These are phyloP conservation scores for Aspergillus sergii DNA, from an alignment of 2,329 filamentous ascomycete genomes.

Conservation along the genomic window DNA sequence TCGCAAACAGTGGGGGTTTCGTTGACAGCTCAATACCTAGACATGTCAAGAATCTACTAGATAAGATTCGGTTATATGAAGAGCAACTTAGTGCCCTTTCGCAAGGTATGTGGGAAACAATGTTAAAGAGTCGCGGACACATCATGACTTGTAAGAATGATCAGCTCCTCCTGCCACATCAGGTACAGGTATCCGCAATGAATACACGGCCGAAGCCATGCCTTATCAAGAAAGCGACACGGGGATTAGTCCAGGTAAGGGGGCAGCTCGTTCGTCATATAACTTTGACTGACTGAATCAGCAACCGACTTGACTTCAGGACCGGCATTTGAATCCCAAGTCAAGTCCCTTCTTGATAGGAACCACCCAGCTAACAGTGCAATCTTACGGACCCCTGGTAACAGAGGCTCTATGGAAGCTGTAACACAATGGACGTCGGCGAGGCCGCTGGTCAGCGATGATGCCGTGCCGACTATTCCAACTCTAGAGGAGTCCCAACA, in stretches of 20 bases:
- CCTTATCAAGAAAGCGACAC: background rate
- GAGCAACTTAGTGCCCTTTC: conserved; percentile 9
- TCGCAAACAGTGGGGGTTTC: background rate
- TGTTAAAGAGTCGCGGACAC: background rate
- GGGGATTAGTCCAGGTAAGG: conserved; percentile 19
- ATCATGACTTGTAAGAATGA: background rate
- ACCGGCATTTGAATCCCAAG: conserved; percentile 24
- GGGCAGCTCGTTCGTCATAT: background rate
- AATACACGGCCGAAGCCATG: background rate
- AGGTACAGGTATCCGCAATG: background rate
- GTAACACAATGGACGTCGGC: background rate
- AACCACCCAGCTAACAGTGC: background rate
- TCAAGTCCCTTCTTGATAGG: conserved; percentile 20
- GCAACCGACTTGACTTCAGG: conserved; percentile 24
- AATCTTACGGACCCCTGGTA: background rate
- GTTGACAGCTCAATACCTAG: background rate
- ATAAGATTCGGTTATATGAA: conserved; percentile 20
- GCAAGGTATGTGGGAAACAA: background rate
- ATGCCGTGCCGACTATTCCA: conserved; percentile 10
- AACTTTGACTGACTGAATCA: background rate
- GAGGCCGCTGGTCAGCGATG: conserved; percentile 8
- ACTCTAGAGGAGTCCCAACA: conserved; percentile 23
- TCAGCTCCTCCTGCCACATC: background rate
- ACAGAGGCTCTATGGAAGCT: background rate
- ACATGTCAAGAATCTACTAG: conserved; percentile 14